These are phyloP conservation scores for Cladosporium velox DNA, from an alignment of 2,329 filamentous ascomycete genomes.

Conservation along the genomic window DNA sequence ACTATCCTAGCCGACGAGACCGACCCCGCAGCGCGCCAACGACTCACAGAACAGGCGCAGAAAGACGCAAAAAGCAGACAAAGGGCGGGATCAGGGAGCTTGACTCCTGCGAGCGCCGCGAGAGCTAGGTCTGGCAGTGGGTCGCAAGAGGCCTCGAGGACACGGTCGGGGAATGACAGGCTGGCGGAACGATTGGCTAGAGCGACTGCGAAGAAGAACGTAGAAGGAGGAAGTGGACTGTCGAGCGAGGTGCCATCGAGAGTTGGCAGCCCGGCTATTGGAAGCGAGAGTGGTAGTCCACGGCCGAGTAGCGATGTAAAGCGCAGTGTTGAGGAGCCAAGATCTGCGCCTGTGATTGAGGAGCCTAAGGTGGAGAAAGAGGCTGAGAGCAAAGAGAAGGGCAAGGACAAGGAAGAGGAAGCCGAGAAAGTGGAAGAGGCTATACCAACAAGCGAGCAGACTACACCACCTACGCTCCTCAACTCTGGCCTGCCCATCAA, in stretches of 20 bases:
- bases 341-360: slow-evolving; percentile 28
- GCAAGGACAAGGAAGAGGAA: slow-evolving; percentile 1
- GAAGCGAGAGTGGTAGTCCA: slow-evolving; percentile 39
- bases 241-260: slow-evolving; percentile 51
- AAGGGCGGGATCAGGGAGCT: slow-evolving; percentile 30
- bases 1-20: slow-evolving; percentile 84
- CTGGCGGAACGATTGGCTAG: slow-evolving; percentile 87
- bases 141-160: slow-evolving; percentile 12
- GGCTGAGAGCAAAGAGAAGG: slow-evolving; percentile 10
- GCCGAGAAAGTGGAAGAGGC: slow-evolving; percentile 5
- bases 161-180: slow-evolving; percentile 72
- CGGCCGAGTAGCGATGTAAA: slow-evolving; percentile 50
- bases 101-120: slow-evolving; percentile 13
- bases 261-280: slow-evolving; percentile 52
- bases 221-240: slow-evolving; percentile 46
- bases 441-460: background rate
- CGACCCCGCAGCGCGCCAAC: slow-evolving; percentile 50
- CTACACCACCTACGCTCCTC: slow-evolving; percentile 27
- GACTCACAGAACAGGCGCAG: slow-evolving; percentile 41
- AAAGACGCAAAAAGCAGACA: slow-evolving; percentile 23
- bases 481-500: slow-evolving; percentile 39
- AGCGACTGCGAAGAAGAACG: slow-evolving; percentile 74
- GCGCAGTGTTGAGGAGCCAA: slow-evolving; percentile 24
- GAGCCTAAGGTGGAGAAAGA: slow-evolving; percentile 22
- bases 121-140: slow-evolving; percentile 12